Evolutionary conservation across 169 alveolate species (phyloP), one percentile per base, ranked within the genome.

Genomic region (Plasmodium chabaudi): DNA sequence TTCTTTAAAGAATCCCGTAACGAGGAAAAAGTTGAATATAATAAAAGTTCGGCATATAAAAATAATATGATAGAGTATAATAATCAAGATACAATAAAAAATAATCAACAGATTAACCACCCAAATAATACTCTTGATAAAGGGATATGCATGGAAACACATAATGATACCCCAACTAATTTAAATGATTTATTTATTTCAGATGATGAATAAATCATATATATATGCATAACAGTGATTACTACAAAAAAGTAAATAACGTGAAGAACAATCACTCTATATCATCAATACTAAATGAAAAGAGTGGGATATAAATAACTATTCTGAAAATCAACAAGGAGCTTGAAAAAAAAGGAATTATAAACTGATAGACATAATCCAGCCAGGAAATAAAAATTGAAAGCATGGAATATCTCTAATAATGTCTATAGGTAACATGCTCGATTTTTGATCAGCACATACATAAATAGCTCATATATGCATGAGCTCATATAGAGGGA

Each of bases 171-270:
- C 3, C 27, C 42, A n/a, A 25, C 23, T 5, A 79, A 55, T 79
- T 19, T 67, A 51, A 71, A 79, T 15, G 89, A 79, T 15, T 27
- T 79, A 27, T 79, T 34, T 34, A 34, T 77, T 65, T 77, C 89
- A 25, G 82, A 79, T 70, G 84, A 79, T 56, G 89, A 79, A 72
- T 79, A 17, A 79, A 79, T 79, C 89, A 65, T 79, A 79, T 79
- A 39, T 27, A 34, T 27, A 79, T 65, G 72, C 68, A 79, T 67
- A 79, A 65, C 17, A 67, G 51, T 47, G 51, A 79, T 56, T 25
- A 15, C 25, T 65, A 79, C 47, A 84, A 79, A 27, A 79, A 79
- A 60, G 65, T 55, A 56, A 53, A 79, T 25, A 79, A 65, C 10
- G 39, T 39, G 25, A 53, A 65, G 67, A 53, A 51, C 53, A 47